A percentile compares a stretch with the other conserved stretches of the same genome.
Conservation (phyloP, 352 stramenopile genomes). For the Phytopythium chamaehyphon region DNA sequence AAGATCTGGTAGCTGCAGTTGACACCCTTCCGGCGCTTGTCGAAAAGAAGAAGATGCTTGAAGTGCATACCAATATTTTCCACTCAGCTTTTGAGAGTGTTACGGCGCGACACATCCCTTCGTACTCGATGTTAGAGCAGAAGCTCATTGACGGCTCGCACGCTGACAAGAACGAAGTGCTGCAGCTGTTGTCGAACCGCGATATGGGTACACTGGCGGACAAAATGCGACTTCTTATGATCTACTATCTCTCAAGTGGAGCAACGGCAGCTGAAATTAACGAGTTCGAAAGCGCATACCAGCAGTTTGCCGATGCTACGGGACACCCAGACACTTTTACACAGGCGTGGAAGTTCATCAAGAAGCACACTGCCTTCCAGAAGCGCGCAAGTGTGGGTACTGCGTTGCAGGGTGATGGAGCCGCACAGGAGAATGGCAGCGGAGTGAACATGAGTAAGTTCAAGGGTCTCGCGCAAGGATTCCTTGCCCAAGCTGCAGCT, state of each 20-base stretch:
- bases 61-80: constrained; percentile 88
- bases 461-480: constrained; percentile 79
- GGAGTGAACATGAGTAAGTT: constrained; percentile 80
- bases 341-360: constrained; percentile 75
- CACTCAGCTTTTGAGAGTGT: constrained; percentile 79
- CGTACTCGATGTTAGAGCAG: constrained; percentile 83
- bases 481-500: constrained; percentile 70
- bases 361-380: constrained; percentile 81
- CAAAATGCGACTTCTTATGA: constrained; percentile 86
- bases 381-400: constrained; percentile 65
- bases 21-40: constrained; percentile 78
- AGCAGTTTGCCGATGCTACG: constrained; percentile 38
- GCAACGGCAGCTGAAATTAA: constrained; percentile 62
- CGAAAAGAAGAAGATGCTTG: constrained; percentile 88
- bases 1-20: constrained; percentile 79
- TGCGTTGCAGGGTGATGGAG: constrained; percentile 27
- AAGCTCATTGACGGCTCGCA: constrained; percentile 81
- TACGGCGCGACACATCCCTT: constrained; percentile 74
- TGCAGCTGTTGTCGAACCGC: constrained; percentile 55
- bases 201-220: constrained; percentile 71
- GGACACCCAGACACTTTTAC: constrained; percentile 37
- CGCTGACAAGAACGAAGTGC: constrained; percentile 61
- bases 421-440: constrained; percentile 13
- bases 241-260: constrained; percentile 82
- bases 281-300: constrained; percentile 70